A percentile compares a stretch with the other conserved stretches of the same genome.
phyloP scores from a whole-genome alignment of 257 asterid genomes.

The Scutellaria baicalensis region DNA sequence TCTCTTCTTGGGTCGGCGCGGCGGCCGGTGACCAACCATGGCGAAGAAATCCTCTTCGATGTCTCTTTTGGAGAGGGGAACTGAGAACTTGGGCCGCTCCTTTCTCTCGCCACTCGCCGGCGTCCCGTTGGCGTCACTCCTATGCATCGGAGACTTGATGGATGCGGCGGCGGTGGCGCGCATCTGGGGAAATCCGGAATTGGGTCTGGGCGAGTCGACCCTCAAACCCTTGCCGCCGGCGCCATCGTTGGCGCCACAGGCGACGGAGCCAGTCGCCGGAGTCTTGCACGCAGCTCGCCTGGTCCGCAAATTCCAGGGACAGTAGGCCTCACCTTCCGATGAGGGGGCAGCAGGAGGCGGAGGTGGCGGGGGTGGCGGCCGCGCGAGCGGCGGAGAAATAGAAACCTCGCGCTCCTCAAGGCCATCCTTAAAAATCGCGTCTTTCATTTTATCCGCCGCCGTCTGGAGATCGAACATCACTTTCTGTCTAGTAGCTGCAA shows the following conservation, averaged over 20 bases:
- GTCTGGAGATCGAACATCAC: constrained; percentile 82
- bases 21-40: constrained; percentile 60
- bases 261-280: constrained; percentile 17
- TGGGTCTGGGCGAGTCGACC: constrained; percentile 26
- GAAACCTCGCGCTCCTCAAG: constrained; percentile 33
- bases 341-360: constrained; percentile 21
- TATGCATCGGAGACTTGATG: constrained; percentile 29
- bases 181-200: constrained; percentile 26
- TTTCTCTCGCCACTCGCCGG: constrained; percentile 36
- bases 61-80: constrained; percentile 49
- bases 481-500: constrained; percentile 64
- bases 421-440: constrained; percentile 53
- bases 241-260: constrained; percentile 13
- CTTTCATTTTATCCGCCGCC: constrained; percentile 70
- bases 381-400: constrained; percentile 22
- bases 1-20: constrained; percentile 84
- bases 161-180: constrained; percentile 8
- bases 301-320: constrained; percentile 82
- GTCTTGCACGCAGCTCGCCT: constrained; percentile 57
- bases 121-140: constrained; percentile 22
- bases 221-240: constrained; percentile 26
- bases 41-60: constrained; percentile 82
- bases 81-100: constrained; percentile 61
- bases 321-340: constrained; percentile 18
- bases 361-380: constrained; percentile 18